Evolutionary conservation across 352 stramenopile genomes (phyloP), one percentile per base, ranked within the genome.

Genomic region (Globisporangium carolinianum): DNA sequence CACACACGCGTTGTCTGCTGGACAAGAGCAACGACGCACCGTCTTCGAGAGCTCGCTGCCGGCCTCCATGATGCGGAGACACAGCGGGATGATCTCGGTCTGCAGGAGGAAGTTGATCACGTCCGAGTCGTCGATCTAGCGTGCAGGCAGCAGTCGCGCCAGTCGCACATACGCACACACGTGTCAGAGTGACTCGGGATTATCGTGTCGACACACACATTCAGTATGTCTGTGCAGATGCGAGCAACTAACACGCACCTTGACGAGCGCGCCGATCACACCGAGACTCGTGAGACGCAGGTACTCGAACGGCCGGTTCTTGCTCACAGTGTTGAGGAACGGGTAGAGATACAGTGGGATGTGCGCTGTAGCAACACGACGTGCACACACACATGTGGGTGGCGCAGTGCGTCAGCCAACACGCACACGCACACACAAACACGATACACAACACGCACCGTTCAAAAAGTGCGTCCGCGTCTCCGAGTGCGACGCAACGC

Each of bases 41-140:
- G 97, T 99, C 73, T 99, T 99, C 68, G 82, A 97, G 15, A 99
- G 79, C 67, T 99, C 97, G 58, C 86, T 97, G 36, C 97, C 97
- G 17, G 95, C 96, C 68, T 99, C 97, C 97, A 99, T 99, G 61
- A 99, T 99, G 45, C 97, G 85, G 15, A 99, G 78, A 70, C 97
- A 99, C 1, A 99, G 76, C 18, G 97, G 97, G 74, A 99, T 99
- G 61, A 99, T 99, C 78, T 99, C 97, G 18, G 97, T 99, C 58
- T 98, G 95, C n/a, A 99, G 72, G 37, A 99, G 68, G 61, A 99
- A 99, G 61, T 97, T 98, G 71, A 99, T 99, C 4, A 99, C 96
- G 57, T 99, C 95, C 42, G 92, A 86, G 81, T 99, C 97, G 69
- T 99, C 97, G 69, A 98, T 97, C 89, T 94, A 32, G 42, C 15